Percentiles rank a stretch among this genome's conserved stretches.
Evolutionary conservation across 2,329 filamentous ascomycete genomes (phyloP).

Genomic region (Pseudopyricularia javanii): DNA sequence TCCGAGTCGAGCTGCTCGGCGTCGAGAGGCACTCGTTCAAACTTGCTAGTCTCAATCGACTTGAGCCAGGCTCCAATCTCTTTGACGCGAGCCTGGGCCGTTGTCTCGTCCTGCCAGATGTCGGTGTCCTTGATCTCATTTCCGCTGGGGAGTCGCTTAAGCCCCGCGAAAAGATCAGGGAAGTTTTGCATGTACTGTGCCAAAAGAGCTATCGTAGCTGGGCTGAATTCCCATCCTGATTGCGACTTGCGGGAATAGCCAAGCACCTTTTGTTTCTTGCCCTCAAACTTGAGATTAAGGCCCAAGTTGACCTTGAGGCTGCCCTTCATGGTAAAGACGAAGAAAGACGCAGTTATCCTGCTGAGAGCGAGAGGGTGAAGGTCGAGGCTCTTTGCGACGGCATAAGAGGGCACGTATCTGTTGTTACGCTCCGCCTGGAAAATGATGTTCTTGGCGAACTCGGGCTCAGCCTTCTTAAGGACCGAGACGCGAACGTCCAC

Average conservation of each 20-base stretch:
- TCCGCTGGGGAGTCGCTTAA: slow-evolving; percentile 73
- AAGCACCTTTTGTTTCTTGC: slow-evolving; percentile 86
- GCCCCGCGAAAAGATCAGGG: slow-evolving; percentile 85
- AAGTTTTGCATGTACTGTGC: slow-evolving; percentile 86
- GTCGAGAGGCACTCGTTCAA: slow-evolving; percentile 91
- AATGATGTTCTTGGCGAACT: slow-evolving; percentile 71
- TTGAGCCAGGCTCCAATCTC: slow-evolving; percentile 93
- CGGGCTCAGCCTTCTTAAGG: slow-evolving; percentile 59
- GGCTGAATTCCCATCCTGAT: slow-evolving; percentile 92
- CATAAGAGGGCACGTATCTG: slow-evolving; percentile 75
- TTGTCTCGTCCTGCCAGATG: slow-evolving; percentile 58
- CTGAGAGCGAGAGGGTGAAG: slow-evolving; percentile 81
- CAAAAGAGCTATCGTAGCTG: slow-evolving; percentile 68
- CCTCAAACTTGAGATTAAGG: slow-evolving; percentile 93
- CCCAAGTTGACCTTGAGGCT: slow-evolving; percentile 72
- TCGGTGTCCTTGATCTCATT: slow-evolving; percentile 77
- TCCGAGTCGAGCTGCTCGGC: slow-evolving; percentile 93
- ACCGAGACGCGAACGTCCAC: slow-evolving; percentile 68
- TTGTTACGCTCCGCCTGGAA: slow-evolving; percentile 54
- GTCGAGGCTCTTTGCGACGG: slow-evolving; percentile 70
- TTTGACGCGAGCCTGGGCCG: slow-evolving; percentile 71
- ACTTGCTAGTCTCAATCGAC: slow-evolving; percentile 76
- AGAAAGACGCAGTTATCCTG: slow-evolving; percentile 92
- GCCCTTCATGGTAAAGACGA: slow-evolving; percentile 65
- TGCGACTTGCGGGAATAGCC: slow-evolving; percentile 83